Evolutionary conservation across 345 rosid genomes (phyloP), one percentile per base, ranked within the genome.

Genomic region (Ailanthus altissimus): DNA sequence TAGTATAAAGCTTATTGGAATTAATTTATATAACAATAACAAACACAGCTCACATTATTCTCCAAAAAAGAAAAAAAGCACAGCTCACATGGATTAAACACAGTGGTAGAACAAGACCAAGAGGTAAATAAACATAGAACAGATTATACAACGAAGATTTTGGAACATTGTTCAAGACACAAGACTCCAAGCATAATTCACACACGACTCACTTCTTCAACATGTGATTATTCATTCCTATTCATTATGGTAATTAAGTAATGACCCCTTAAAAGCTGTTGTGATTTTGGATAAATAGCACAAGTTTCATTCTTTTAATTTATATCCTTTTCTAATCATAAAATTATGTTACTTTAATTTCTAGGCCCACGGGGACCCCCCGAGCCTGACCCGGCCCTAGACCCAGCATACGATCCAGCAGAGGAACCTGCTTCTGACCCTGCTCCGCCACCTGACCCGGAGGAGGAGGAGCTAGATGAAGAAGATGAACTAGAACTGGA

Each of bases 371-470:
- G 70, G 32, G 85, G 75, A 15, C 82, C 77, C n/a, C 77, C 83
- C 0, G 84, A 82, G 9, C 91, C 85, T 13, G 96, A 88, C 14
- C 93, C 89, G 5, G 92, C 88, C 77, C 94, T 79, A n/a, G 93
- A 89, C 28, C 88, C 91, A 2, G 97, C 90, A 23, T 64, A 83
- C n/a, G 96, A 93, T 65, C 96, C 91, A 2, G 94, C 92, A 3
- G 83, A 82, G 25, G 92, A 90, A 32, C 98, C 97, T 0, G 93
- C 94, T 71, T 89, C 89, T 0, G 93, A 90, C 56, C 93, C 89
- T 0, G 90, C 90, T 1, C 91, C 85, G 3, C 85, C 89, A 8
- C 89, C 87, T 0, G 84, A 78, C 1, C 92, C 90, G 4, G 85
- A 79, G 6, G 86, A 80, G 21, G 77, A 67, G 2, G 90, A 86